A percentile compares a stretch with the other conserved stretches of the same genome.
These are phyloP conservation scores for Talaromyces piceae DNA, from an alignment of 2,329 filamentous ascomycete species.

Conservation along the genomic window DNA sequence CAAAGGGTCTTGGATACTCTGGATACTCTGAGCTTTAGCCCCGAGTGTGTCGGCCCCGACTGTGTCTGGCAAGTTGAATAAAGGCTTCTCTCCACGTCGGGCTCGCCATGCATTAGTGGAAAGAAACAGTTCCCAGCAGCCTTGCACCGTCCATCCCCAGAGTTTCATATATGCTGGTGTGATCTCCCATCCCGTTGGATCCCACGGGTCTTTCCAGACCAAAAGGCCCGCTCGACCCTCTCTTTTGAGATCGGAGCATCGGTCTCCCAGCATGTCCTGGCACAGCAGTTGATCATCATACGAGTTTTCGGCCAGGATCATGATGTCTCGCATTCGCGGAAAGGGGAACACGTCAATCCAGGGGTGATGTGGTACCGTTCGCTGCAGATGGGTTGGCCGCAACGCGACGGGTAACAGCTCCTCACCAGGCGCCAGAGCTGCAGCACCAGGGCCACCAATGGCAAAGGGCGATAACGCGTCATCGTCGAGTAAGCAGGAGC, in stretches of 20 bases:
- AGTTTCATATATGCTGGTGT: conserved; percentile 17
- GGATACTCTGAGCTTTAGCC: too few relatives aligned
- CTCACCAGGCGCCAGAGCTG: background rate
- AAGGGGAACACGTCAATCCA: conserved; percentile 11
- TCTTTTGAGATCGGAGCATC: background rate
- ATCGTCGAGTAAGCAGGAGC: background rate
- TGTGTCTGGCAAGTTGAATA: conserved; percentile 4
- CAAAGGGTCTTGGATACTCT: too few relatives aligned
- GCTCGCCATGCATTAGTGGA: conserved; percentile 23
- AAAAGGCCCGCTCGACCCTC: conserved; percentile 14
- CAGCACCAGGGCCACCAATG: background rate
- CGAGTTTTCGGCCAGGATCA: conserved; percentile 13
- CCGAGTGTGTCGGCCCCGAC: too few relatives aligned
- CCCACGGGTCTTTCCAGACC: conserved; percentile 24
- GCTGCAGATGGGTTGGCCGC: conserved; percentile 5
- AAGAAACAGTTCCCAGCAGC: conserved; percentile 17
- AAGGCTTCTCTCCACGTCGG: conserved; percentile 18
- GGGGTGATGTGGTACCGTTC: conserved; percentile 9
- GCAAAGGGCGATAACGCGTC: conserved; percentile 8
- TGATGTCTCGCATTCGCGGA: conserved; percentile 9
- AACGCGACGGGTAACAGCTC: conserved; percentile 2
- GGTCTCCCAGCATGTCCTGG: conserved; percentile 14
- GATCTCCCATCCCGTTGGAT: conserved; percentile 23
- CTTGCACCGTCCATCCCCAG: conserved; percentile 23
- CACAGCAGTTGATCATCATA: conserved; percentile 15